Conservation (phyloP, 2,329 filamentous ascomycete genomes). For the Colletotrichum navitas region DNA sequence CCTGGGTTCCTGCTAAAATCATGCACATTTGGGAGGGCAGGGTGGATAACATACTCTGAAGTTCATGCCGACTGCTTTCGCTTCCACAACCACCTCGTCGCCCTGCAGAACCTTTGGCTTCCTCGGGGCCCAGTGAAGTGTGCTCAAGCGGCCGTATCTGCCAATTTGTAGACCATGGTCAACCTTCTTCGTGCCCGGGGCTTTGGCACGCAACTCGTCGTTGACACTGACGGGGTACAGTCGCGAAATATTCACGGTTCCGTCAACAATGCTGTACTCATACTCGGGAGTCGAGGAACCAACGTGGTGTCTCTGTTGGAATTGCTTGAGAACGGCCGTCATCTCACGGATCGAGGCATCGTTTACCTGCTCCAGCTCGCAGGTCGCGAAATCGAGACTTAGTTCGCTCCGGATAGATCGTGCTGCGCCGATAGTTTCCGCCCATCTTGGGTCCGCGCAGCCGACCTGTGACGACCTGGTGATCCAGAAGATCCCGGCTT, state of each 20-base stretch:
- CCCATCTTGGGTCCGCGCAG: constrained; percentile 45
- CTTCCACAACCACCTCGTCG: constrained; percentile 25
- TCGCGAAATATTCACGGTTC: not conserved
- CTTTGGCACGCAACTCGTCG: not conserved
- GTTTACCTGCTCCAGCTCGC: constrained; percentile 4
- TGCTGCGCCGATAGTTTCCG: constrained; percentile 42
- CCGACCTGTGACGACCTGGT: constrained; percentile 43
- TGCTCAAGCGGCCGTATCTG: constrained; percentile 24
- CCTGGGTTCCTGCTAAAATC: rapidly evolving
- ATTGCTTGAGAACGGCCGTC: not conserved
- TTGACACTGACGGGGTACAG: constrained; percentile 20
- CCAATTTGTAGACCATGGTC: constrained; percentile 7
- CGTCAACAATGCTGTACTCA: constrained; percentile 7
- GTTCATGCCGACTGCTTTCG: constrained; percentile 29
- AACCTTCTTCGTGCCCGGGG: not conserved
- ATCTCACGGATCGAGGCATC: not conserved
- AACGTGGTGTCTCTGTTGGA: not conserved
- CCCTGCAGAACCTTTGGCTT: not conserved
- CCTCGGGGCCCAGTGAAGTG: constrained; percentile 16
- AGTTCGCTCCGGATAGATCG: constrained; percentile 45
- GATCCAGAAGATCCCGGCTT: constrained; percentile 45
- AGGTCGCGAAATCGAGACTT: constrained; percentile 26
- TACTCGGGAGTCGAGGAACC: not conserved
- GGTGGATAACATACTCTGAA: constrained; percentile 16
- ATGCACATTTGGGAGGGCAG: constrained; percentile 49